These are phyloP conservation scores for Pichia sp. DNA, from an alignment of 1,139 yeast species.

Conservation along the genomic window DNA sequence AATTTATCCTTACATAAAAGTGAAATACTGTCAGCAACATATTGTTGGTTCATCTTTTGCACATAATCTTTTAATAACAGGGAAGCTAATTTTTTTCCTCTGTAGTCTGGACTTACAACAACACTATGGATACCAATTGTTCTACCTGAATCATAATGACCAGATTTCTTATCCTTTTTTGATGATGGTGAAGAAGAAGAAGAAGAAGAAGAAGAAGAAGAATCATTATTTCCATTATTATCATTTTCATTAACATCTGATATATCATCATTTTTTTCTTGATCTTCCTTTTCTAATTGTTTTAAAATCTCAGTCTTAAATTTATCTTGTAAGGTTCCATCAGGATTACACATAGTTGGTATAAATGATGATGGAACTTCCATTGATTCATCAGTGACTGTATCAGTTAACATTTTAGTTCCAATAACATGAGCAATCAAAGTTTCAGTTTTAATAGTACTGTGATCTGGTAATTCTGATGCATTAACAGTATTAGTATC, in stretches of 20 bases:
- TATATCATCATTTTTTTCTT: slow-evolving; percentile 21
- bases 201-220: too few species aligned
- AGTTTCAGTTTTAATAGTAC: slow-evolving; percentile 52
- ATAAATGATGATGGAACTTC: slow-evolving; percentile 37
- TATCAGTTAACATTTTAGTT: slow-evolving; percentile 55
- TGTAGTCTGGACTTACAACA: slow-evolving; percentile 72
- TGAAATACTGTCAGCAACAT: slow-evolving; percentile 71
- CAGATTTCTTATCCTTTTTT: slow-evolving; percentile 31
- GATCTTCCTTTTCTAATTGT: slow-evolving; percentile 26
- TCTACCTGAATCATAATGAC: slow-evolving; percentile 72
- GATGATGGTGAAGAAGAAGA: not conserved
- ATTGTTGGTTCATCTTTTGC: slow-evolving; percentile 83
- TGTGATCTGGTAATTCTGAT: slow-evolving; percentile 38
- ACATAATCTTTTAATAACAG: slow-evolving; percentile 80
- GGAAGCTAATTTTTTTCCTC: slow-evolving; percentile 76
- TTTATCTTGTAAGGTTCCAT: slow-evolving; percentile 25
- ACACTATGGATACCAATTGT: slow-evolving; percentile 78
- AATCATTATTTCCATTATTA: not conserved
- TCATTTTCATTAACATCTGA: not conserved
- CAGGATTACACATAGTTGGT: slow-evolving; percentile 6
- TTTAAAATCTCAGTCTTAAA: slow-evolving; percentile 13
- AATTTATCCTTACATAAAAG: slow-evolving; percentile 66
- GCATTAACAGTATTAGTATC: slow-evolving; percentile 22
- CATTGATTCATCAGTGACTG: slow-evolving; percentile 66
- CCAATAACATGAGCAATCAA: slow-evolving; percentile 81